Conservation (phyloP, 2,329 filamentous ascomycete genomes). For the Cephalotrichum gorgonifer region DNA sequence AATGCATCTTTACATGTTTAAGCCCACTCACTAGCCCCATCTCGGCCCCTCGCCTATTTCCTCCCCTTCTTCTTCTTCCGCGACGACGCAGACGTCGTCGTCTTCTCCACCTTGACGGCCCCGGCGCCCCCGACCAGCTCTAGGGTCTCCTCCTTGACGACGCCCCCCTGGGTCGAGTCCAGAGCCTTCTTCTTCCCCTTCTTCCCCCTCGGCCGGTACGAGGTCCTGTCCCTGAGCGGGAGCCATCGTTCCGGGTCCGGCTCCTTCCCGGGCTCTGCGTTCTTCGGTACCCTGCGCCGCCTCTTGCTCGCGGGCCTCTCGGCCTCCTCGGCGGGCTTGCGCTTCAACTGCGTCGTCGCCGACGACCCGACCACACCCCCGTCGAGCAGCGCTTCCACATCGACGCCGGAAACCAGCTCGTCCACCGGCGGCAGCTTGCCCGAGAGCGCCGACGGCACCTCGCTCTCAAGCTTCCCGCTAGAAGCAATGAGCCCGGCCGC, state of each 20-base stretch:
- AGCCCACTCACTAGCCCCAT: too few species aligned
- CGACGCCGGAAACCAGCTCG: constrained; percentile 47
- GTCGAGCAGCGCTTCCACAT: constrained; percentile 52
- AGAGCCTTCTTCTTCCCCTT: constrained; percentile 78
- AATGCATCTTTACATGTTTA: too few species aligned
- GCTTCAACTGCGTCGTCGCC: constrained; percentile 22
- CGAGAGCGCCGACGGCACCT: constrained; percentile 43
- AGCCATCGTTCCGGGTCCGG: constrained; percentile 90
- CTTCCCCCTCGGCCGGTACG: constrained; percentile 81
- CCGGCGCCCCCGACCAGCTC: constrained; percentile 54
- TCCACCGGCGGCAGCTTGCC: constrained; percentile 51
- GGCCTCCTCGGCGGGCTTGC: constrained; percentile 24
- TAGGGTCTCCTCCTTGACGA: constrained; percentile 60
- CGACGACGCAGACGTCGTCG: constrained; percentile 26
- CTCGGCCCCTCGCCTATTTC: constrained; percentile 29
- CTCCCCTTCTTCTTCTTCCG: constrained; percentile 37
- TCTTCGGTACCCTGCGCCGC: constrained; percentile 57
- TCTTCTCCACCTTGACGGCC: constrained; percentile 54
- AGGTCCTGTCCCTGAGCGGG: constrained; percentile 78
- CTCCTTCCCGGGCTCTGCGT: constrained; percentile 66
- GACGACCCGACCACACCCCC: constrained; percentile 46
- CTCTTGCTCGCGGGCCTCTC: constrained; percentile 38
- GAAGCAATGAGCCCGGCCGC: constrained; percentile 81
- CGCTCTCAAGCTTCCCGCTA: constrained; percentile 51
- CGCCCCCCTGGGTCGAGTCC: constrained; percentile 76